Evolutionary conservation across 306 rosid genomes (phyloP).

Genomic region (Echinosophora koreensis): DNA sequence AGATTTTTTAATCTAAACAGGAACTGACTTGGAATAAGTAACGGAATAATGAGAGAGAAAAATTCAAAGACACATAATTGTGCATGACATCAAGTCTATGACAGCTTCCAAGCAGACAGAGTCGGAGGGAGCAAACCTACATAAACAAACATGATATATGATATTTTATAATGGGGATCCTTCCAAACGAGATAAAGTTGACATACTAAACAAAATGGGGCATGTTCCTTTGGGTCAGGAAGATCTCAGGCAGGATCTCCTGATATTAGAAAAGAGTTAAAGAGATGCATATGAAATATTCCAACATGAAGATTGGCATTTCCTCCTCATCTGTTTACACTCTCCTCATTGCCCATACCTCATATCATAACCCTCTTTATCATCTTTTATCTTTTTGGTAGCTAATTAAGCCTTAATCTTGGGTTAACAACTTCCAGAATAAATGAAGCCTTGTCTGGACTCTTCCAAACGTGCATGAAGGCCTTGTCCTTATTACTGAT

Average conservation of each 20-base stretch:
- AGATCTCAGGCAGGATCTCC: slow-evolving; percentile 72
- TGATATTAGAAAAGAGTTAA: slow-evolving; percentile 44
- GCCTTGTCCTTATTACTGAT: slow-evolving; percentile 54
- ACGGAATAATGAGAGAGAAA: slow-evolving; percentile 51
- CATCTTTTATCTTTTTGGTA: slow-evolving; percentile 54
- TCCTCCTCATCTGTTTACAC: slow-evolving; percentile 49
- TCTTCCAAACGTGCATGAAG: slow-evolving; percentile 47
- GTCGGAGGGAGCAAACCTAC: slow-evolving; percentile 58
- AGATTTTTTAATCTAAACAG: slow-evolving; percentile 44
- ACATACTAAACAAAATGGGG: slow-evolving; percentile 68
- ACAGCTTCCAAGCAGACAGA: slow-evolving; percentile 77
- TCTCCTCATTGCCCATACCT: slow-evolving; percentile 48
- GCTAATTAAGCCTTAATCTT: slow-evolving; percentile 42
- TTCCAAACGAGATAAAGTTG: slow-evolving; percentile 70
- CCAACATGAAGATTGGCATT: slow-evolving; percentile 57
- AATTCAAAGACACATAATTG: slow-evolving; percentile 63
- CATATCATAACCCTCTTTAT: slow-evolving; percentile 36
- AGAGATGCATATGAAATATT: slow-evolving; percentile 56
- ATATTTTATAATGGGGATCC: slow-evolving; percentile 53
- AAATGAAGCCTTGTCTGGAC: slow-evolving; percentile 49
- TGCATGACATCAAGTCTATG: slow-evolving; percentile 74
- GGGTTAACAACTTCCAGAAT: slow-evolving; percentile 33
- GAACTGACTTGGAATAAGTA: slow-evolving; percentile 55
- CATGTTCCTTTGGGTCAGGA: slow-evolving; percentile 75
- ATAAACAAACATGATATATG: slow-evolving; percentile 37